phyloP scores from a whole-genome alignment of 768 basidiomycete genomes.

The Kwoniella sp. region DNA sequence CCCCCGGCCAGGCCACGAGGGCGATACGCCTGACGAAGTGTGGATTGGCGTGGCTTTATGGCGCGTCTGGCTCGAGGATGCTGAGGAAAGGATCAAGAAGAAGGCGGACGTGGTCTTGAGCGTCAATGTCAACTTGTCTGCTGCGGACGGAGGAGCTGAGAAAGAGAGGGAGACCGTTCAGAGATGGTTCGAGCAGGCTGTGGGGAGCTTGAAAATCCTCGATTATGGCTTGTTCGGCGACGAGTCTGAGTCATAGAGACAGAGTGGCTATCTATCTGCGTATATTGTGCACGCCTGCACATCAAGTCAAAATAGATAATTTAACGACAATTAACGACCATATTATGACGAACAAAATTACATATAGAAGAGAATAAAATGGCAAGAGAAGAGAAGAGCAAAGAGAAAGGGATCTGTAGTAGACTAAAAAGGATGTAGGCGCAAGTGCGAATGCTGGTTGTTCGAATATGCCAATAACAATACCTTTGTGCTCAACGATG shows the following conservation, averaged over 20 bases:
- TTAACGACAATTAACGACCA: too few relatives aligned
- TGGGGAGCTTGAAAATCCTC: constrained; percentile 66
- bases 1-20: constrained; percentile 59
- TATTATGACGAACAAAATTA: too few relatives aligned
- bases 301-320: too few relatives aligned
- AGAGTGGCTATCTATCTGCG: too few relatives aligned
- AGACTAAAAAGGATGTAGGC: too few relatives aligned
- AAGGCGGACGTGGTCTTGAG: constrained; percentile 80
- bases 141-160: constrained; percentile 57
- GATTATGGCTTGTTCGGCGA: constrained; percentile 71
- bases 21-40: constrained; percentile 65
- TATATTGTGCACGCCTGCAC: too few relatives aligned
- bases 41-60: constrained; percentile 78
- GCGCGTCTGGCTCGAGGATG: constrained; percentile 63
- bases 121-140: constrained; percentile 69
- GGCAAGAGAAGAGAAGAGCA: too few relatives aligned
- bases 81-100: constrained; percentile 55
- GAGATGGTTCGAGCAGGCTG: constrained; percentile 60
- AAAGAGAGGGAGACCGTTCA: constrained; percentile 56
- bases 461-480: too few relatives aligned
- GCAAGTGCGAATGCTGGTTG: too few relatives aligned
- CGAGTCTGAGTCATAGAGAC: constrained; percentile 23
- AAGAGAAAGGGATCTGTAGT: too few relatives aligned
- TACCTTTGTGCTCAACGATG: too few relatives aligned
- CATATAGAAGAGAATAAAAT: too few relatives aligned